Conservation (phyloP, 75 land plant genomes). For the Selaginella tamariscina region DNA sequence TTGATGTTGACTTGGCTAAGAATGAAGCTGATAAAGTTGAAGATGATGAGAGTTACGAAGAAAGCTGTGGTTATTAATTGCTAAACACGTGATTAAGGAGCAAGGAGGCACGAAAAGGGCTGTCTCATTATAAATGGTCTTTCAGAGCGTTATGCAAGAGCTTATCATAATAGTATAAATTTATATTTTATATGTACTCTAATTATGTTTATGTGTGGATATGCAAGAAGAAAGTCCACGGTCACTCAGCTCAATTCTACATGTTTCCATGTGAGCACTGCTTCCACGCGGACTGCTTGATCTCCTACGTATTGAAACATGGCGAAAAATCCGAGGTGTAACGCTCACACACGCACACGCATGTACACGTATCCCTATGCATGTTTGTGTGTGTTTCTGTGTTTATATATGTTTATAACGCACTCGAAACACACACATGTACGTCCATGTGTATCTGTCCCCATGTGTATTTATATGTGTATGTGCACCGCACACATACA, state of each 20-base stretch:
- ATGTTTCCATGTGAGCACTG: conserved; percentile 97
- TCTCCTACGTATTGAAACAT: conserved; percentile 65
- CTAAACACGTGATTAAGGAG: conserved; percentile 84
- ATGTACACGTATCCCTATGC: background rate
- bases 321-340: conserved; percentile 57
- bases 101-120: conserved; percentile 82
- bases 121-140: conserved; percentile 77
- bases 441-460: background rate
- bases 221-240: background rate
- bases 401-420: background rate
- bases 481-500: no score
- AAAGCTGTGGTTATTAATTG: conserved; percentile 97
- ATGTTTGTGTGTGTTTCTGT: no score
- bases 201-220: background rate
- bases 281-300: conserved; percentile 84
- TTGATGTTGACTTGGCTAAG: conserved; percentile 91
- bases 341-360: background rate
- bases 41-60: conserved; percentile 76
- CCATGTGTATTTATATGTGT: background rate
- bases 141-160: conserved; percentile 68
- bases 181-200: background rate
- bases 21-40: conserved; percentile 97
- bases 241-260: conserved; percentile 56
- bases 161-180: background rate
- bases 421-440: background rate